A percentile compares a stretch with the other conserved stretches of the same genome.
Evolutionary conservation across 2,329 filamentous ascomycete genomes (phyloP).

Genomic region (Ophiosphaerella korrae): DNA sequence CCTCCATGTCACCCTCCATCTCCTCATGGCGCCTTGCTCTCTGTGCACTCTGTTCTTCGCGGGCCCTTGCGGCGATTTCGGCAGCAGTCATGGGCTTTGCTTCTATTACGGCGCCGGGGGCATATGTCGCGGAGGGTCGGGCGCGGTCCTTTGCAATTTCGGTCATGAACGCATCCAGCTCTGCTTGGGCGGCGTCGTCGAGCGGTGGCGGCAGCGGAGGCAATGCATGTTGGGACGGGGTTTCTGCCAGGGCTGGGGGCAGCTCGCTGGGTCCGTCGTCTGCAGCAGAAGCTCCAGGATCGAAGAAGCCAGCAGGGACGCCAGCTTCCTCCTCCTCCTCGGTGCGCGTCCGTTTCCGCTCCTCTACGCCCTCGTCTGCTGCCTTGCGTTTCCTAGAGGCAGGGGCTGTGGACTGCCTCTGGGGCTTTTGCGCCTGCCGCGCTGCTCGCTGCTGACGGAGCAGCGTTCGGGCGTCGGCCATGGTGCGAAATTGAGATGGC

Average conservation of each 20-base stretch:
- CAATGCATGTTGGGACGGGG: constrained; percentile 6
- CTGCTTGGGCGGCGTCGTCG: constrained; percentile 33
- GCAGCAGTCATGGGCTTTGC: constrained; percentile 54
- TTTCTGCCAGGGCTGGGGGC: neutral
- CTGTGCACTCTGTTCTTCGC: constrained; percentile 52
- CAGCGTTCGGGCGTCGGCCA: constrained; percentile 47
- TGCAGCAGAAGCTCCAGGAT: constrained; percentile 23
- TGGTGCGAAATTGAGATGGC: constrained; percentile 10
- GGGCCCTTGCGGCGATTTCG: constrained; percentile 53
- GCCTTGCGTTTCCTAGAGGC: constrained; percentile 47
- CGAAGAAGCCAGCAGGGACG: constrained; percentile 45
- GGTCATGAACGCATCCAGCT: constrained; percentile 61
- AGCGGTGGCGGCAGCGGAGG: constrained; percentile 11
- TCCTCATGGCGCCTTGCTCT: constrained; percentile 51
- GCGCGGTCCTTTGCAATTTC: constrained; percentile 74
- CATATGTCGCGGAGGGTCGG: constrained; percentile 71
- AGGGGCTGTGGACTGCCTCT: constrained; percentile 37
- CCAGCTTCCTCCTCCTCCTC: constrained; percentile 40
- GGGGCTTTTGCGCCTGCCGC: constrained; percentile 38
- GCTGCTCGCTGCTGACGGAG: constrained; percentile 47
- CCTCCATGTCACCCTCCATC: constrained; percentile 55
- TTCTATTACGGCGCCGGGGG: constrained; percentile 49
- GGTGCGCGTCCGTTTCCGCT: constrained; percentile 41
- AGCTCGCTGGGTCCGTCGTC: constrained; percentile 8
- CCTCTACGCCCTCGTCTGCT: constrained; percentile 32